Base-by-base conservation (phyloP, 2,329 filamentous ascomycete species). In the Beauveria caledonica region DNA sequence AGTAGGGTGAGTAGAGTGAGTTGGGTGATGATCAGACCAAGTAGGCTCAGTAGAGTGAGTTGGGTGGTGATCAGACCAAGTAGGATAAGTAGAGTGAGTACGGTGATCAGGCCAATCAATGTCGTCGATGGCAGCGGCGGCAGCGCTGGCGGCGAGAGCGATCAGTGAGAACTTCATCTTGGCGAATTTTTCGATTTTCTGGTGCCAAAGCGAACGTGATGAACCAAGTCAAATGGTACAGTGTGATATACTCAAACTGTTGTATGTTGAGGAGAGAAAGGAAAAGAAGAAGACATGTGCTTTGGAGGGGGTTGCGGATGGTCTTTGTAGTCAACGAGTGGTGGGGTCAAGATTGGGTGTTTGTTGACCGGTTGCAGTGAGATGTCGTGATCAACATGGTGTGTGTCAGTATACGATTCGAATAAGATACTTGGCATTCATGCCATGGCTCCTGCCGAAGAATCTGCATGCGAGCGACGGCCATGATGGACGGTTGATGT, bases 161-260 rank as follows among this genome's bases (percentile, higher is more conserved):
- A 61, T 15, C 8, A 40, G 15, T 21, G 59, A 36, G 27, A 57
- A 50, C 59, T 61, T 61, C 59, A 61, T 60, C 7, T 57, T 61
- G 48, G 53, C 9, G 25, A 40, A 11, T 55, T 40, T 49, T 52
- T 54, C 40, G 45, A n/a, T 61, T 55, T 51, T 44, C 10, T 51
- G 17, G 25, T 23, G 15, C 15, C 3, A 19, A 61, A 61, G 59
- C 59, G 52, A 61, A 51, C 51, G 59, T 61, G n/a, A 17, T 45
- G 51, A 55, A 33, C 59, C 51, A 51, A 56, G 27, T 56, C 51
- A 52, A 45, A 51, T 57, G 46, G 46, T 44, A n/a, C 15, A 33
- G 23, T 42, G 29, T 19, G 21, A 29, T 36, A 42, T 42, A 15
- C 44, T 44, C 29, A 50, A 50, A 54, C 13, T 15, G n/a, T 25